Evolutionary conservation across 192 early-diverging fungal species (phyloP).

Genomic region (Linnemannia exigua): DNA sequence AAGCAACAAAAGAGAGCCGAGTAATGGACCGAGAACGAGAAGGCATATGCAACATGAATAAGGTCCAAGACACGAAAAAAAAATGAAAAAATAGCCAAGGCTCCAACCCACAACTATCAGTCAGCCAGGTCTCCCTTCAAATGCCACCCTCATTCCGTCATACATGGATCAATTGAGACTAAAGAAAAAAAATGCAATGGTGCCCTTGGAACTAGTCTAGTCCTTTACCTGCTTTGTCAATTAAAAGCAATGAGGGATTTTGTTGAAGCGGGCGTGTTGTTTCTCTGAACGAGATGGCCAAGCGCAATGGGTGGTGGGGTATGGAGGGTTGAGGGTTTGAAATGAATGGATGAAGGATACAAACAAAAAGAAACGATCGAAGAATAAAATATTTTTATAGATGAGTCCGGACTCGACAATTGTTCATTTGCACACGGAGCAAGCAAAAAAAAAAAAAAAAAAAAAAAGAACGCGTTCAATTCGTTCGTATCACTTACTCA

Average conservation of each 20-base stretch:
- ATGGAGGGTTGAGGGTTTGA: neutral
- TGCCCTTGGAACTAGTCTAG: too few species aligned
- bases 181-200: too few species aligned
- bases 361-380: neutral
- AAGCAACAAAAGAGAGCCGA: neutral
- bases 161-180: neutral
- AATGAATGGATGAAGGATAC: neutral
- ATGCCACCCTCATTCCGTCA: neutral
- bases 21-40: neutral
- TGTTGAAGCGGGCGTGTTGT: too few species aligned
- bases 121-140: neutral
- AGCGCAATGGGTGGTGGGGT: neutral
- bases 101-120: neutral
- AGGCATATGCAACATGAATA: neutral
- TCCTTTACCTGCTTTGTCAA: too few species aligned
- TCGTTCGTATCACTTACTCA: constrained; percentile 5
- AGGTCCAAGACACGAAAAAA: neutral
- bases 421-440: constrained; percentile 19
- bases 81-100: neutral
- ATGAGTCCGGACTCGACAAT: too few species aligned
- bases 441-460: neutral
- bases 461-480: constrained; percentile 9
- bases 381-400: neutral
- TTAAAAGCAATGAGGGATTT: too few species aligned
- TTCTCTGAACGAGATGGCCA: too few species aligned